Evolutionary conservation across 441 rosid species (phyloP).

Genomic region (Adansonia rubrostipa): DNA sequence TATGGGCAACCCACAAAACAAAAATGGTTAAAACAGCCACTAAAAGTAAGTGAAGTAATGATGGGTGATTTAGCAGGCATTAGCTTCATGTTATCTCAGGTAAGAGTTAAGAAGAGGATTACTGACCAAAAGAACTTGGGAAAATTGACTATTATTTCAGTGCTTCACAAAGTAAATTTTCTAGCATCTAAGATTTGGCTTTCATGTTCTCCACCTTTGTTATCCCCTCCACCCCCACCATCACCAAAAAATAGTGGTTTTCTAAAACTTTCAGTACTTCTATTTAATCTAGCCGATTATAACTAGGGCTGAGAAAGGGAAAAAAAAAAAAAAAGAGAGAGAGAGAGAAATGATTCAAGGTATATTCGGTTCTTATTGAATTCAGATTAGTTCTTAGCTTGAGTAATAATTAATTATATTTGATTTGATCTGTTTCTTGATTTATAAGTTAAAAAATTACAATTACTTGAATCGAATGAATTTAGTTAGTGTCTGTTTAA

Average conservation of each 20-base stretch:
- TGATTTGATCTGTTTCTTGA: too few species aligned
- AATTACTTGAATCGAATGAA: too few species aligned
- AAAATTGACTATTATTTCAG: background rate
- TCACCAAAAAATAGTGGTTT: background rate
- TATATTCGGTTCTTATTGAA: too few species aligned
- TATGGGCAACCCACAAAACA: background rate
- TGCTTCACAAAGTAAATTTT: background rate
- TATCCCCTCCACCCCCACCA: background rate
- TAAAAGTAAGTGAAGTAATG: background rate
- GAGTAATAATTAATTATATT: too few species aligned
- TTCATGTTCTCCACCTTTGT: background rate
- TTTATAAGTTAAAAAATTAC: too few species aligned
- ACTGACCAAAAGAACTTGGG: background rate
- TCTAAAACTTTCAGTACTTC: background rate
- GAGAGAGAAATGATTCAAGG: too few species aligned
- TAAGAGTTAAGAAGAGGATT: background rate
- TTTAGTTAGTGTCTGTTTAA: too few species aligned
- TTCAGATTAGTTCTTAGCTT: too few species aligned
- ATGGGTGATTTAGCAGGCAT: background rate
- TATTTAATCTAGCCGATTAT: too few species aligned
- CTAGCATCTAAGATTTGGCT: background rate
- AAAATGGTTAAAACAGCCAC: background rate
- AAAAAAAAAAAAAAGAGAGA: too few species aligned
- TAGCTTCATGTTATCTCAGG: background rate
- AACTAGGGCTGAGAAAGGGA: too few species aligned